Conservation (phyloP, 148 eudicot species). For the Vaccinium myrtillus region DNA sequence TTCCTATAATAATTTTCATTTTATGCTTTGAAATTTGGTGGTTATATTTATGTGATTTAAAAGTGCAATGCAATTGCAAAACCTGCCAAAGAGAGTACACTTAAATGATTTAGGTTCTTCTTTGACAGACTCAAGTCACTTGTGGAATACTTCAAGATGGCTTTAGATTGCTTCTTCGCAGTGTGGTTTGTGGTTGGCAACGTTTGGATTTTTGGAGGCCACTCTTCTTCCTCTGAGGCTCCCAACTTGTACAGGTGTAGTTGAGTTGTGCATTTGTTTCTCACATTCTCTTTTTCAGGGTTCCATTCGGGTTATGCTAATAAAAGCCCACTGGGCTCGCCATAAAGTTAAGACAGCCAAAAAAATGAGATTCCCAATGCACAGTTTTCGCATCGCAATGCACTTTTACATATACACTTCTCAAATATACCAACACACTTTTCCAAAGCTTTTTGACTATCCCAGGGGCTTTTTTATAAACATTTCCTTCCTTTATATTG, state of each 20-base stretch:
- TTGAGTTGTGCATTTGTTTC: not conserved
- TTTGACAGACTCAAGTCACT: constrained; percentile 65
- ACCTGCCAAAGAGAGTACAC: not conserved
- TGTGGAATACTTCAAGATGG: constrained; percentile 86
- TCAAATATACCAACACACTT: not conserved
- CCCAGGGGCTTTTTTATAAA: not conserved
- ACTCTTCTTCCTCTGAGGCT: constrained; percentile 79
- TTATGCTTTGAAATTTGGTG: constrained; percentile 1
- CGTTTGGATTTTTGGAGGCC: constrained; percentile 98
- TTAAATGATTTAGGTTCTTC: constrained; percentile 16
- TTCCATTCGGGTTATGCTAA: not conserved
- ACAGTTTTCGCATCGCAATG: not conserved
- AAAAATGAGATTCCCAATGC: not conserved
- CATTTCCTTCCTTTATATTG: constrained; percentile 8
- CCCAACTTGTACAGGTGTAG: constrained; percentile 87
- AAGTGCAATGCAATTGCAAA: not conserved
- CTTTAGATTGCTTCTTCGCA: constrained; percentile 93
- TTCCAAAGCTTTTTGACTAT: not conserved
- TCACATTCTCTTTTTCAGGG: not conserved
- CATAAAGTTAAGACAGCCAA: not conserved
- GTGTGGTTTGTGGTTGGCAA: constrained; percentile 98
- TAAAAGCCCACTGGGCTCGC: not conserved
- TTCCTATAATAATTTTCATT: not conserved
- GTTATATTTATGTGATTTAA: not conserved
- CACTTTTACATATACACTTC: not conserved